Evolutionary conservation across 495 filamentous ascomycete species (phyloP), one percentile per base, ranked within the genome.

Genomic region (Daldinia childiae): DNA sequence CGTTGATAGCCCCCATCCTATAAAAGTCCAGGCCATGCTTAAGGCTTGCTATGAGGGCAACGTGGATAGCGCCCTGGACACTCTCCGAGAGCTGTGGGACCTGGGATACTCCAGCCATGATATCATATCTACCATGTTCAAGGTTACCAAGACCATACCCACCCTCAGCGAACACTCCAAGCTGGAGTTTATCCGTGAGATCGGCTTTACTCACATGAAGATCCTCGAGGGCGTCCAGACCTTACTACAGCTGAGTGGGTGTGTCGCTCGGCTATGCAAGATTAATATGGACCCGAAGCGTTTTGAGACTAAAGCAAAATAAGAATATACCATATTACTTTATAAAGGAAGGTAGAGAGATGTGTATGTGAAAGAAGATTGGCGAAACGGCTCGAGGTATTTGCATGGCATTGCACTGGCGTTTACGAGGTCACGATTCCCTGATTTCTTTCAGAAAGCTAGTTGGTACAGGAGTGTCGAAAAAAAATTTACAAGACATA

Each of bases 171-270:
- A 99, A 82, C 93, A 98, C 79, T 86, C 93, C 21, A 95, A 97
- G 80, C 82, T 99, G 60, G 93, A 97, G 76, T 98, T 99, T 70
- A 96, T 98, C 74, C 92, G 91, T 79, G 96, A 98, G 81, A 98
- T 99, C 79, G 95, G 95, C 15, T 99, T 99, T 79, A 97, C 96
- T 15, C 95, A 99, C 76, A 99, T 99, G 95, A 92, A 96, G 73
- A 95, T 99, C 59, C 82, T 98, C 43, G 95, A 99, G 71, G 95
- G 95, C 24, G 93, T 99, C 57, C 94, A 97, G 82, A 98, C 95
- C 3, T 82, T 97, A 45, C 87, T 98, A 61, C 95, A 99, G 77
- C 83, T 99, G 39, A 94, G 91, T 75, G 95, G 95, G 24, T 97
- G 94, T 76, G 86, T 98, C 51, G 92, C 93, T 8, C 89, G 93